phyloP scores from a whole-genome alignment of 495 filamentous ascomycete genomes.

The Penicillium waksmanii region DNA sequence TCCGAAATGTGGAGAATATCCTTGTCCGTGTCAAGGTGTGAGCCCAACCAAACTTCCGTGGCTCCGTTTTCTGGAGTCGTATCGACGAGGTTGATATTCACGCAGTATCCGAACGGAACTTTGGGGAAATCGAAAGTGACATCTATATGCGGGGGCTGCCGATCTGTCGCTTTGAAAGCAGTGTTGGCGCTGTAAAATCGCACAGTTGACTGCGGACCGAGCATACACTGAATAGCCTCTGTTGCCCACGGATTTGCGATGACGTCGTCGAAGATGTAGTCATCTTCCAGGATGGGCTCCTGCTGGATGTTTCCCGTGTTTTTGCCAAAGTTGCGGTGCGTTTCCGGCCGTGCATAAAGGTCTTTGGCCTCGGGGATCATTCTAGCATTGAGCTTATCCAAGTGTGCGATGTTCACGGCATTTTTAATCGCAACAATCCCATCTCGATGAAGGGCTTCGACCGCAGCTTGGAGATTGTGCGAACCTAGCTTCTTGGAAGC shows the following conservation, averaged over 20 bases:
- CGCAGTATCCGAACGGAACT: conserved; percentile 24
- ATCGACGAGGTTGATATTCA: conserved; percentile 30
- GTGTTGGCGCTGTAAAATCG: conserved; percentile 59
- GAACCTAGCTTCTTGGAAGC: conserved; percentile 29
- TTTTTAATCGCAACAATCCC: conserved; percentile 57
- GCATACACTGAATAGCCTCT: conserved; percentile 49
- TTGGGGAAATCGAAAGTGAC: conserved; percentile 56
- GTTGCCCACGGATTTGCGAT: conserved; percentile 54
- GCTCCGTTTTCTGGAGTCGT: conserved; percentile 40
- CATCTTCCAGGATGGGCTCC: conserved; percentile 46
- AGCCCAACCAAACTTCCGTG: conserved; percentile 51
- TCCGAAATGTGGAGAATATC: conserved; percentile 27
- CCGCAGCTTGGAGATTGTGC: conserved; percentile 53
- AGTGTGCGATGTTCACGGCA: conserved; percentile 41
- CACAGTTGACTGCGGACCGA: conserved; percentile 52
- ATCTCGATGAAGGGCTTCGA: conserved; percentile 52
- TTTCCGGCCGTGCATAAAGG: conserved; percentile 43
- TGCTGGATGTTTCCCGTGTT: conserved; percentile 59
- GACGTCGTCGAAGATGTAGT: conserved; percentile 46
- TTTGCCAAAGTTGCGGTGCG: conserved; percentile 54
- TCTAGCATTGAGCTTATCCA: conserved; percentile 54
- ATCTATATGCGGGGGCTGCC: conserved; percentile 60
- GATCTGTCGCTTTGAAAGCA: conserved; percentile 42
- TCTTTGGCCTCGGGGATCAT: conserved; percentile 55
- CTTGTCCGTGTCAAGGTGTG: conserved; percentile 35